Base-by-base conservation (phyloP, 1,139 yeast species). In the Yamadazyma kanchanaburiensis region DNA sequence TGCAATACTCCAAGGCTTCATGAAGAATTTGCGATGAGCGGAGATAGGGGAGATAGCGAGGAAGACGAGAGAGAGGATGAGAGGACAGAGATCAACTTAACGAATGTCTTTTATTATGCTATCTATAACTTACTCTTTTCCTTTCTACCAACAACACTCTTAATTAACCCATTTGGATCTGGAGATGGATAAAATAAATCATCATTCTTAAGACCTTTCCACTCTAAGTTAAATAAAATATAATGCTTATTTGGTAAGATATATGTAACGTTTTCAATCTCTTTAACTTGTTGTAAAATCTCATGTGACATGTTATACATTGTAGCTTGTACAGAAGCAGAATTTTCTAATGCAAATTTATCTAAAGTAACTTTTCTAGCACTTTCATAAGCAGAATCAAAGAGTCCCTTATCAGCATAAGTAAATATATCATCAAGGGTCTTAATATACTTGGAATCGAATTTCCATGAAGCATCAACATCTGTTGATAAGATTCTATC, bases 241-340 rank as follows among this genome's bases (percentile, higher is more conserved):
- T 82, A 88, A 59, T 88, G 96, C 63, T 85, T 88, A 72, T 88
- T 88, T 50, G 96, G 96, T 52, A 88, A 73, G 24, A 73, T 63
- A 58, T 85, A 88, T 32, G 80, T 60, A 25, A 87, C 95, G 27
- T 68, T 67, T 37, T 66, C 73, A 33, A 88, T 67, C 39, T 68
- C 69, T 5, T 78, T 68, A 35, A 75, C 80, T 30, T 50, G 53
- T 31, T 64, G 68, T 52, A 88, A 72, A 43, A 88, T 86, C 42
- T 77, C 77, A 39, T 75, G 70, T 23, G 86, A 72, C 91, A 88
- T 88, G 69, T 87, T 85, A 70, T 77, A 88, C 96, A 87, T 87
- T 39, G 96, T 88, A 25, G 95, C 95, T 65, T 88, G 96, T 29
- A 88, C 96, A 12, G 94, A 82, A 12, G 95, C 77, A 7, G 95